phyloP scores from a whole-genome alignment of 2,329 filamentous ascomycete species.

The Alternaria sp. region DNA sequence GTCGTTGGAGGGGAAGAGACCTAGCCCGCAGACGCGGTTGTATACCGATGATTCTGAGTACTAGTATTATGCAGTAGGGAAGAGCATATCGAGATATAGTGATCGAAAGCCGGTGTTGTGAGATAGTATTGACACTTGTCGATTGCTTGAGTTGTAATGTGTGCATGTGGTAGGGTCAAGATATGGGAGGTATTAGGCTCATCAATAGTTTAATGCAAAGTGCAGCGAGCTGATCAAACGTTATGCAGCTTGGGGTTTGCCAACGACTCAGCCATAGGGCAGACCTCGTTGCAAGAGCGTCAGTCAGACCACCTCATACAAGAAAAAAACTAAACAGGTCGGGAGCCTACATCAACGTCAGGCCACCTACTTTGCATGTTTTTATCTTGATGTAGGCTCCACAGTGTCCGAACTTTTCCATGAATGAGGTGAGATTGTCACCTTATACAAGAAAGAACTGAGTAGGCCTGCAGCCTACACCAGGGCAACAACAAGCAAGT shows the following conservation, averaged over 20 bases:
- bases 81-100: background rate
- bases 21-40: slow-evolving; percentile 40
- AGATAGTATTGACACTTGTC: background rate
- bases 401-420: background rate
- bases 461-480: background rate
- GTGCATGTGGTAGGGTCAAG: background rate
- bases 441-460: background rate
- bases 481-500: background rate
- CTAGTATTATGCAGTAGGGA: background rate
- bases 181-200: background rate
- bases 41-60: slow-evolving; percentile 45
- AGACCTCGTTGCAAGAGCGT: background rate
- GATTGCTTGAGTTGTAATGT: background rate
- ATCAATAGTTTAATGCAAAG: background rate
- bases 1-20: slow-evolving; percentile 17
- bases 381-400: background rate
- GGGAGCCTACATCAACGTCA: background rate
- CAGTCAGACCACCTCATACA: background rate
- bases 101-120: background rate
- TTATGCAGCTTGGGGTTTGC: background rate
- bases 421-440: background rate
- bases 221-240: background rate
- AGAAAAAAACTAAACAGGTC: background rate
- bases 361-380: background rate
- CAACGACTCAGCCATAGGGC: background rate